A percentile compares a stretch with the other conserved stretches of the same genome.
phyloP scores from a whole-genome alignment of 208 protist genomes.

The Angomonas desouzai region DNA sequence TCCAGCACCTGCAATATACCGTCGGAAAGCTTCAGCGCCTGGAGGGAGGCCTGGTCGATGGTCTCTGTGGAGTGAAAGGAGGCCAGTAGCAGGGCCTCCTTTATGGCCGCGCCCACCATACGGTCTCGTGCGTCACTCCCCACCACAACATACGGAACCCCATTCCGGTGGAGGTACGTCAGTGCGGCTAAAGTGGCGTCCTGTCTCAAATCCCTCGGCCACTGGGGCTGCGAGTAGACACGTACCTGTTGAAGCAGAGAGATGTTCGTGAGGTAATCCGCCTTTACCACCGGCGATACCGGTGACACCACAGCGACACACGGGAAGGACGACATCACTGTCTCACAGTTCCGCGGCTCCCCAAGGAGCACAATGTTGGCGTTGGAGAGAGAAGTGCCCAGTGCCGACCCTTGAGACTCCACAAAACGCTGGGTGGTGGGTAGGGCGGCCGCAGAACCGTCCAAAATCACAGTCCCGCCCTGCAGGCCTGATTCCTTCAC shows the following conservation, averaged over 20 bases:
- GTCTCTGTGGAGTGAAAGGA: slow-evolving; percentile 9
- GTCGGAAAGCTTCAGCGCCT: slow-evolving; percentile 33
- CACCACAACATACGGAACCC: slow-evolving; percentile 47
- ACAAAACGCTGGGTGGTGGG: slow-evolving; percentile 38
- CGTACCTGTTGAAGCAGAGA: slow-evolving; percentile 61
- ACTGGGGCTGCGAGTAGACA: slow-evolving; percentile 36
- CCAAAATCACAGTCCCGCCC: slow-evolving; percentile 43
- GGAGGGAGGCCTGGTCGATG: slow-evolving; percentile 41
- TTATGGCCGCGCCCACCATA: slow-evolving; percentile 38
- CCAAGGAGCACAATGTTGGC: slow-evolving; percentile 49
- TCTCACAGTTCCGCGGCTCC: slow-evolving; percentile 24
- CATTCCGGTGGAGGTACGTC: slow-evolving; percentile 39
- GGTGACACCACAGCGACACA: slow-evolving; percentile 47
- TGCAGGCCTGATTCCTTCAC: slow-evolving; percentile 20
- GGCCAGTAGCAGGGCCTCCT: slow-evolving; percentile 30
- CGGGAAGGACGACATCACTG: slow-evolving; percentile 26
- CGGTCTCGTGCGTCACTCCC: slow-evolving; percentile 28
- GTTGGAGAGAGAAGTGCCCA: slow-evolving; percentile 18
- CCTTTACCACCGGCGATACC: slow-evolving; percentile 28
- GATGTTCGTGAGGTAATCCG: slow-evolving; percentile 12
- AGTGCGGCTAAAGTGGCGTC: slow-evolving; percentile 46
- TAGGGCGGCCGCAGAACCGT: slow-evolving; percentile 40
- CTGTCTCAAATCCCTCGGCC: slow-evolving; percentile 37
- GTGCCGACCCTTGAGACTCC: slow-evolving; percentile 14
- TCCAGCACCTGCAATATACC: slow-evolving; percentile 57